A percentile compares a stretch with the other conserved stretches of the same genome.
Conservation (phyloP, 78 protist genomes). For the Planoprotostelium fungivorum region DNA sequence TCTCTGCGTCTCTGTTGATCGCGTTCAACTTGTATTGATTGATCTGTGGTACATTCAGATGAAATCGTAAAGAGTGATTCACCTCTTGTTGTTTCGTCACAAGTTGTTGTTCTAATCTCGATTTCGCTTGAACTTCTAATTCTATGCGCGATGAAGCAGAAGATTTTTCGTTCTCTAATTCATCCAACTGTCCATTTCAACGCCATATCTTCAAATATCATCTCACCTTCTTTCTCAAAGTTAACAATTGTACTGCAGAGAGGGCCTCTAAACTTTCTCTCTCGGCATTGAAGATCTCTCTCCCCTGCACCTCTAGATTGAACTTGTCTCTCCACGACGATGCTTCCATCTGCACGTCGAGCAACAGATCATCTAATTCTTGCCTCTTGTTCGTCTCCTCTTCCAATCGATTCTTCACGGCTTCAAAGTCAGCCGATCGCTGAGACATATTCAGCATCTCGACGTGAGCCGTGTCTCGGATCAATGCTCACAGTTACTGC, state of each 20-base stretch:
- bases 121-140: background rate
- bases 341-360: background rate
- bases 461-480: too few relatives aligned
- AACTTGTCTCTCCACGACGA: background rate
- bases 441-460: too few relatives aligned
- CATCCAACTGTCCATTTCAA: background rate
- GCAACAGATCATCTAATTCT: background rate
- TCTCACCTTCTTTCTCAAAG: background rate
- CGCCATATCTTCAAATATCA: background rate
- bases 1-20: background rate
- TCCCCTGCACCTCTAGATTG: background rate
- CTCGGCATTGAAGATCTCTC: background rate
- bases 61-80: background rate
- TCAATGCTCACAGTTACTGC: too few relatives aligned
- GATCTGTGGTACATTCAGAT: background rate
- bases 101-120: background rate
- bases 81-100: background rate
- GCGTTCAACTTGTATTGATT: background rate
- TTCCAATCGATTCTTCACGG: background rate
- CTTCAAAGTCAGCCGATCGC: too few relatives aligned
- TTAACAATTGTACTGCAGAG: background rate
- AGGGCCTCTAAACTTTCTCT: background rate
- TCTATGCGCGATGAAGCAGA: background rate
- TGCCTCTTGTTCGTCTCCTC: background rate
- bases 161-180: background rate